These are phyloP conservation scores for Gloeopeniophorella convolvens DNA, from an alignment of 768 basidiomycete genomes.

Conservation along the genomic window DNA sequence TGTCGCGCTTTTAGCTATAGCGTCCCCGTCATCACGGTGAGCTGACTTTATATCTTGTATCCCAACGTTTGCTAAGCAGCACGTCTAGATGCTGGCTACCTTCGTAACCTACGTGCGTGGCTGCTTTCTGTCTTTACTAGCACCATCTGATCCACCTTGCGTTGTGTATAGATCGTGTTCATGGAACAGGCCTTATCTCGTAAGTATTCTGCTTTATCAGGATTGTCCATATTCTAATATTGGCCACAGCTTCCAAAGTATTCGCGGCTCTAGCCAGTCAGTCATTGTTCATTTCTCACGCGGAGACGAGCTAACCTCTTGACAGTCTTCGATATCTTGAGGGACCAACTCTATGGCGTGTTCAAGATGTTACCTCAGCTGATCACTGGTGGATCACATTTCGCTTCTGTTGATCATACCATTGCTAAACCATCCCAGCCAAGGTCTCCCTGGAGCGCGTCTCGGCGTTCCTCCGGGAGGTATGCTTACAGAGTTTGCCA, in stretches of 20 bases:
- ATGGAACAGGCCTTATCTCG: constrained; percentile 31
- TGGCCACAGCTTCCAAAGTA: constrained; percentile 24
- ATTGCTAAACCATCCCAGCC: constrained; percentile 26
- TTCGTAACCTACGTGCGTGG: constrained; percentile 29
- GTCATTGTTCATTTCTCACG: neutral
- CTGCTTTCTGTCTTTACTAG: neutral
- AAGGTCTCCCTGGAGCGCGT: constrained; percentile 37
- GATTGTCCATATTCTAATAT: neutral
- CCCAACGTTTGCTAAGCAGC: neutral
- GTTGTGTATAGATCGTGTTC: constrained; percentile 27
- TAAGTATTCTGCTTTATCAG: neutral
- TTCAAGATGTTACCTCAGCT: constrained; percentile 24
- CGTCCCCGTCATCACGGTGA: constrained; percentile 33
- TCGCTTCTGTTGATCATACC: too few relatives aligned
- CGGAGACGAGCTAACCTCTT: neutral
- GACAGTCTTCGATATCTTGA: constrained; percentile 36
- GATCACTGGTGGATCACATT: too few relatives aligned
- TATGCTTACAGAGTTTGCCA: too few relatives aligned
- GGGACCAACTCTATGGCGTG: constrained; percentile 27
- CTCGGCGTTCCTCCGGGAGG: constrained; percentile 33
- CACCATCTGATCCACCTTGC: too few relatives aligned
- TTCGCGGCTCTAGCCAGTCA: constrained; percentile 26
- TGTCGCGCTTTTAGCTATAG: constrained; percentile 25
- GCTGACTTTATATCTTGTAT: neutral
- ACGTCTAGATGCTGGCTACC: constrained; percentile 28